These are phyloP conservation scores for Euphorbia lathyris DNA, from an alignment of 345 rosid genomes.

Conservation along the genomic window DNA sequence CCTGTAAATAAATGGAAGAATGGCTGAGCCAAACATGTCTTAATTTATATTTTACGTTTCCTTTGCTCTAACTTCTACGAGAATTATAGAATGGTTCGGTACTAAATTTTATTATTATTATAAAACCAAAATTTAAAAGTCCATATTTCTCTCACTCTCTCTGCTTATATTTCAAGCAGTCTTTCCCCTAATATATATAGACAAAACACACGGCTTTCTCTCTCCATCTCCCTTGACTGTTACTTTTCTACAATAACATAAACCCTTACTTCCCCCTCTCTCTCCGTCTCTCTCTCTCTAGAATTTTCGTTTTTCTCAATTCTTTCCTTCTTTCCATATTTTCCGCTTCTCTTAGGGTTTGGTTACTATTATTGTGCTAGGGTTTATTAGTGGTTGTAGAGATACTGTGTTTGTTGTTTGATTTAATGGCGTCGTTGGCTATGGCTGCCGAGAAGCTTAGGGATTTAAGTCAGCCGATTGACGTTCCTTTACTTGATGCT, in stretches of 20 bases:
- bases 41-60: too few relatives aligned
- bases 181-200: constrained; percentile 25
- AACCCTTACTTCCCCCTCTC: constrained; percentile 5
- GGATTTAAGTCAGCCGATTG: constrained; percentile 93
- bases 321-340: neutral
- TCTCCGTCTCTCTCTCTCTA: constrained; percentile 29
- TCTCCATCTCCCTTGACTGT: constrained; percentile 8
- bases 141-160: constrained; percentile 27
- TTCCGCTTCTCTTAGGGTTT: constrained; percentile 50
- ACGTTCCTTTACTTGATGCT: constrained; percentile 85
- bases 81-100: too few relatives aligned
- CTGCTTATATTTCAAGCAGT: constrained; percentile 92
- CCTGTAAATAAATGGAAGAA: too few relatives aligned
- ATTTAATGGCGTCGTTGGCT: constrained; percentile 28
- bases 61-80: too few relatives aligned
- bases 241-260: neutral
- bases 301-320: constrained; percentile 15
- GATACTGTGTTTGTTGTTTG: neutral
- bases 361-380: constrained; percentile 25
- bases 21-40: too few relatives aligned
- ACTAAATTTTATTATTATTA: too few relatives aligned
- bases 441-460: constrained; percentile 98
- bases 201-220: constrained; percentile 16
- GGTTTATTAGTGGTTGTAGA: constrained; percentile 23
- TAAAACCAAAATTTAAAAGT: neutral